Conservation (phyloP, 345 rosid species). For the Sisymbrium altissimum region DNA sequence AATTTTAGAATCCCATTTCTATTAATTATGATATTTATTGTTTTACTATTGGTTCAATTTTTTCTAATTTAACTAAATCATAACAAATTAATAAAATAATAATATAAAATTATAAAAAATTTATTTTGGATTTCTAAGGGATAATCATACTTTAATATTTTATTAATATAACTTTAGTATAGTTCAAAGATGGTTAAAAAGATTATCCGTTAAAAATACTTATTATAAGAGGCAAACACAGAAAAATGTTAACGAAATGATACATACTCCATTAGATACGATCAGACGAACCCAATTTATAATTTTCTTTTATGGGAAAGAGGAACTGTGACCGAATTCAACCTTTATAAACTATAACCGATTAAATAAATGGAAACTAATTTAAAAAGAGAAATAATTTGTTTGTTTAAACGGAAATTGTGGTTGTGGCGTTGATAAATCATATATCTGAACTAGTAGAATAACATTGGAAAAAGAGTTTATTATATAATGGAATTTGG, state of each 20-base stretch:
- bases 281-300: too few species aligned
- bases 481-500: conserved; percentile 9
- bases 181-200: neutral
- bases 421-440: neutral
- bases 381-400: too few species aligned
- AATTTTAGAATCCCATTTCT: too few species aligned
- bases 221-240: neutral
- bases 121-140: too few species aligned
- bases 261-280: neutral
- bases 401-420: neutral
- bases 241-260: neutral
- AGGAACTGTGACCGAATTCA: neutral
- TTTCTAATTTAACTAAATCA: too few species aligned
- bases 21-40: too few species aligned
- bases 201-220: neutral
- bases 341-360: neutral
- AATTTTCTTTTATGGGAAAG: neutral
- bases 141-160: too few species aligned
- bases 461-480: neutral
- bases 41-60: too few species aligned
- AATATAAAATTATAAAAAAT: too few species aligned
- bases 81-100: too few species aligned
- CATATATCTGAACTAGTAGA: neutral
- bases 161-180: neutral
- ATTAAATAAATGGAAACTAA: neutral